Evolutionary conservation across 176 grass and related monocot genomes (phyloP).

Genomic region (Avena eriantha): DNA sequence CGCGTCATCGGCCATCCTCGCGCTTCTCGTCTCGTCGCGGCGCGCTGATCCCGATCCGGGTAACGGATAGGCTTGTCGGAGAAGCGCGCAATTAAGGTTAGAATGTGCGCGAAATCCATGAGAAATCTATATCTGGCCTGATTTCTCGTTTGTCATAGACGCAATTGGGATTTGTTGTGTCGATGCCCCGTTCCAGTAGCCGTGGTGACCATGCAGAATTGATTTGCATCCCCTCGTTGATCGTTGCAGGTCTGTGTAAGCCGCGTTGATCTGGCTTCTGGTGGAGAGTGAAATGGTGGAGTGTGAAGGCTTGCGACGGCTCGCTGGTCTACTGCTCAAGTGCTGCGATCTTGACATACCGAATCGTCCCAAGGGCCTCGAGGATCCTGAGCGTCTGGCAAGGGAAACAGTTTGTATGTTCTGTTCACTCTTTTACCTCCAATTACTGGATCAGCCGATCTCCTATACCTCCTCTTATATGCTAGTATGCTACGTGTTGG

Average conservation of each 20-base stretch:
- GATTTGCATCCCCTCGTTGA: slow-evolving; percentile 4
- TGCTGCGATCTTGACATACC: slow-evolving; percentile 77
- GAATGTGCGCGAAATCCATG: neutral
- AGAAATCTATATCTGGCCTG: neutral
- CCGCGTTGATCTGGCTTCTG: slow-evolving; percentile 36
- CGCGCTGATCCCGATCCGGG: neutral
- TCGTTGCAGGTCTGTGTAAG: slow-evolving; percentile 52
- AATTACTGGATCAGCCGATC: neutral
- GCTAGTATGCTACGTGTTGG: neutral
- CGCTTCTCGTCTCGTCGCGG: neutral
- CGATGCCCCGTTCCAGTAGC: neutral
- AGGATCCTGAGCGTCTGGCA: slow-evolving; percentile 69
- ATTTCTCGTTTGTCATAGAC: neutral
- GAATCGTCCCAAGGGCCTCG: slow-evolving; percentile 62
- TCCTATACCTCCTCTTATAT: slow-evolving; percentile 4
- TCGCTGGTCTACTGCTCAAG: slow-evolving; percentile 55
- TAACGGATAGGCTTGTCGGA: neutral
- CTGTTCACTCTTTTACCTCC: neutral
- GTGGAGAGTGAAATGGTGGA: slow-evolving; percentile 62
- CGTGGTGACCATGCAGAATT: neutral
- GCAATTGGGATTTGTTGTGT: neutral
- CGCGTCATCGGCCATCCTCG: neutral
- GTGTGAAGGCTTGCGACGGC: slow-evolving; percentile 56
- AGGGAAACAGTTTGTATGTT: slow-evolving; percentile 90
- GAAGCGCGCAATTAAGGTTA: neutral